Percentiles rank a stretch among this genome's conserved stretches.
Evolutionary conservation across 768 basidiomycete genomes (phyloP).

Genomic region (Phaffia australis): DNA sequence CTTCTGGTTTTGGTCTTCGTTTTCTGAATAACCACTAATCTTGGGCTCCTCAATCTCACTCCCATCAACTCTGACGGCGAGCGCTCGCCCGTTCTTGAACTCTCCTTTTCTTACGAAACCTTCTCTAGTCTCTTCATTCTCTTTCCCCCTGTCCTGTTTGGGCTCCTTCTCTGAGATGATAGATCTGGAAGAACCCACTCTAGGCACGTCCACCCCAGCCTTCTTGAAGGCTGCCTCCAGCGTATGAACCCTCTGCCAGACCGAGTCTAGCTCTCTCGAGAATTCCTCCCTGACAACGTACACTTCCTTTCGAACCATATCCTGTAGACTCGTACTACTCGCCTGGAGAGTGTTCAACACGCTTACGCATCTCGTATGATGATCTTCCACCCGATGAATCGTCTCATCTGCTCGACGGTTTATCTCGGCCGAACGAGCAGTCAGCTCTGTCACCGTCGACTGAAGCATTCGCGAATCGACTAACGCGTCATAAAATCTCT

Average conservation of each 20-base stretch:
- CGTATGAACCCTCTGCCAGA: slow-evolving; percentile 1
- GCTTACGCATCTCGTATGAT: slow-evolving; percentile 7
- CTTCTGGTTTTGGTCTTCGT: too few relatives aligned
- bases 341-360: slow-evolving; percentile 22
- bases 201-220: slow-evolving; percentile 6
- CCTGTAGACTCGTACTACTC: slow-evolving; percentile 20
- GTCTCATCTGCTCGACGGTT: slow-evolving; percentile 6
- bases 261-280: slow-evolving; percentile 8
- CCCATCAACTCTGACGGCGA: too few relatives aligned
- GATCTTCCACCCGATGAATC: slow-evolving; percentile 9
- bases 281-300: slow-evolving; percentile 18
- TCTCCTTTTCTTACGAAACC: too few relatives aligned
- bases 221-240: slow-evolving; percentile 9
- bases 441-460: slow-evolving; percentile 55
- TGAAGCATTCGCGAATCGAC: slow-evolving; percentile 70
- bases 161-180: too few relatives aligned
- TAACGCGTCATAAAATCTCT: slow-evolving; percentile 72
- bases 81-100: too few relatives aligned
- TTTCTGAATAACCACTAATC: too few relatives aligned
- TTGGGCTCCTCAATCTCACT: too few relatives aligned
- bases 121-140: too few relatives aligned
- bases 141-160: too few relatives aligned
- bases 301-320: slow-evolving; percentile 25
- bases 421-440: not conserved
- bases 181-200: too few relatives aligned